Base-by-base conservation (phyloP, 306 rosid genomes). In the Styphnolobium japonicum region DNA sequence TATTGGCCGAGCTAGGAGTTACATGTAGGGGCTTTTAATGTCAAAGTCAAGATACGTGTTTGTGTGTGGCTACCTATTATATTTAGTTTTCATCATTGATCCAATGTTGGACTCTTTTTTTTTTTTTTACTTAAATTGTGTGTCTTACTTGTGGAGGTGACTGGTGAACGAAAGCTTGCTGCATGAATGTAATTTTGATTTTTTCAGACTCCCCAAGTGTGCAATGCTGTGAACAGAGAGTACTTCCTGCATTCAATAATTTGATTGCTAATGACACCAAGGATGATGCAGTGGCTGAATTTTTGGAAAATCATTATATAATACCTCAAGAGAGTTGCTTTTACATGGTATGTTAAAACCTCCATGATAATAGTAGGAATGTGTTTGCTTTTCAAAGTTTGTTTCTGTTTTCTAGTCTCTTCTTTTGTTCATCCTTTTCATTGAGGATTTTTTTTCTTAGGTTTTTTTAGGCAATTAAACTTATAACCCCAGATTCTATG, bases 291-390 rank as follows among this genome's bases (percentile, higher is more conserved):
- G 94, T 91, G 73, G 98, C 92, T 58, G 91, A 88, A 69, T 86
- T 92, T 90, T 51, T 88, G 80, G 58, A 63, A 81, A 73, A 73
- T 85, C 73, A 1, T 55, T 95, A 88, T 81, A 62, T 95, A 49
- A 45, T 92, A 10, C 98, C 98, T 16, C 84, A 63, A 5, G 84
- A 86, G 77, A 91, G 98, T 75, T 86, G 89, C 81, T 91, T 95
- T 89, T 90, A 90, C 89, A 92, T 91, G 98, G 98, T 95, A 91
- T 83, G 85, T 73, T 71, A 16, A 29, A 68, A 18, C 67, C 37
- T 25, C 52, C 66, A 14, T 21, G 34, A 19, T 27, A 34, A 18
- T 42, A 16, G 18, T 19, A 11, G 31, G 46, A 45, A 45, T 48
- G 21, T 80, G 52, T 72, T 72, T 67, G 29, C 46, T 76, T 48